Conservation (phyloP, 768 basidiomycete species). For the Agaricus sinodeliciosus region DNA sequence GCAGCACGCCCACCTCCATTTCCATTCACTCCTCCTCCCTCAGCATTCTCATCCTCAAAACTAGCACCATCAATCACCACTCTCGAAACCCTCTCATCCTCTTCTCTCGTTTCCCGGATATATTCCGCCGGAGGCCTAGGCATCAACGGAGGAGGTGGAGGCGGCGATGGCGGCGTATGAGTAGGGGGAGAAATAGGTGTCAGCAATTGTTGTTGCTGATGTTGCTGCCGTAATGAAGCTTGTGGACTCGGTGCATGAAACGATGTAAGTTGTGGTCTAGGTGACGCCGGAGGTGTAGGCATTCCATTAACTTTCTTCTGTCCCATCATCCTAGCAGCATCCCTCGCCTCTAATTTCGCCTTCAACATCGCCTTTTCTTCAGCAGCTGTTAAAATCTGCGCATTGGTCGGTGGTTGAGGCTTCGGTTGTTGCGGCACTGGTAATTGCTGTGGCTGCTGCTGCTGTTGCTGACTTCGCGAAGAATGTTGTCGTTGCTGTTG, state of each 20-base stretch:
- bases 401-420: slow-evolving; percentile 14
- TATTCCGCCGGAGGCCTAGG: slow-evolving; percentile 77
- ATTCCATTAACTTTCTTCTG: neutral
- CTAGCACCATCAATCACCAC: slow-evolving; percentile 27
- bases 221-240: neutral
- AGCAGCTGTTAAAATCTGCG: slow-evolving; percentile 50
- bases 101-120: slow-evolving; percentile 76
- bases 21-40: too few species aligned
- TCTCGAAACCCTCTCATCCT: slow-evolving; percentile 52
- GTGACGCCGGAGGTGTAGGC: neutral
- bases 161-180: slow-evolving; percentile 35
- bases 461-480: neutral
- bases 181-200: slow-evolving; percentile 14
- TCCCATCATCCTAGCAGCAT: slow-evolving; percentile 17
- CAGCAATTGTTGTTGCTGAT: slow-evolving; percentile 13
- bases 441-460: neutral
- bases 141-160: slow-evolving; percentile 65
- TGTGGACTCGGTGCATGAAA: neutral
- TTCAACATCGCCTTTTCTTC: slow-evolving; percentile 73
- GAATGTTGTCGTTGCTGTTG: slow-evolving; percentile 13
- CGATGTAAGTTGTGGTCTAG: neutral
- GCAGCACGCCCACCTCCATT: slow-evolving; percentile 8
- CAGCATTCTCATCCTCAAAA: slow-evolving; percentile 2
- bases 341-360: slow-evolving; percentile 58
- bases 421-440: slow-evolving; percentile 10